These are phyloP conservation scores for Moesziomyces sp. DNA, from an alignment of 1,284 basidiomycete genomes.

Conservation along the genomic window DNA sequence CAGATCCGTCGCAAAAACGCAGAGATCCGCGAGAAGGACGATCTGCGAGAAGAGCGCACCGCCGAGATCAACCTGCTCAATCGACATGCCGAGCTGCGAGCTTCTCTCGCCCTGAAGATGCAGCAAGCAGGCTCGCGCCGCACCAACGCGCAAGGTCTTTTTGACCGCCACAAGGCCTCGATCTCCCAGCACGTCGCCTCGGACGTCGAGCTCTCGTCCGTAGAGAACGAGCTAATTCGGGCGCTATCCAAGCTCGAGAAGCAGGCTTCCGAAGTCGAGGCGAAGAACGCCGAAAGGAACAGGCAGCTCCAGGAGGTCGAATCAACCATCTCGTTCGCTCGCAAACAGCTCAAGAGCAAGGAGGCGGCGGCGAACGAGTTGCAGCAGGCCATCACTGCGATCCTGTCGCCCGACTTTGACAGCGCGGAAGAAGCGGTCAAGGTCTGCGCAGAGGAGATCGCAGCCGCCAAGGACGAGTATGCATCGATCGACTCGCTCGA, in stretches of 20 bases:
- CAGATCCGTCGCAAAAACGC: constrained; percentile 75
- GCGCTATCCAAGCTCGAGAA: constrained; percentile 67
- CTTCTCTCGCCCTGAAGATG: constrained; percentile 79
- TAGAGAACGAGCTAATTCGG: constrained; percentile 78
- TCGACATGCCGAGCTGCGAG: constrained; percentile 83
- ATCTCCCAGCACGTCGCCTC: constrained; percentile 76
- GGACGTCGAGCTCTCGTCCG: constrained; percentile 74
- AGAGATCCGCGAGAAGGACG: constrained; percentile 76
- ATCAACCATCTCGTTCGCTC: constrained; percentile 49
- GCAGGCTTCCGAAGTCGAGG: constrained; percentile 37
- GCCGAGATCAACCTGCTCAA: constrained; percentile 80
- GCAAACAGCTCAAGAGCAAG: constrained; percentile 74
- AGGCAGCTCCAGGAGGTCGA: constrained; percentile 53
- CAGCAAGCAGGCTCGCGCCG: constrained; percentile 24
- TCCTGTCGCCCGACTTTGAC: constrained; percentile 68
- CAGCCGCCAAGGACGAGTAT: constrained; percentile 56
- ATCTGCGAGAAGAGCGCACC: constrained; percentile 78
- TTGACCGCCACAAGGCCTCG: constrained; percentile 72
- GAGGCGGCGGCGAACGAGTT: constrained; percentile 57
- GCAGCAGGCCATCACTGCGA: constrained; percentile 72
- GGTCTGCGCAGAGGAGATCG: constrained; percentile 73
- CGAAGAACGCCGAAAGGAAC: constrained; percentile 36
- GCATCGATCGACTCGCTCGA: constrained; percentile 64
- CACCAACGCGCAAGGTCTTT: constrained; percentile 31
- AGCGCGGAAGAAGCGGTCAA: constrained; percentile 74